Conservation (phyloP, 73 alveolate genomes). For the Paramecium bursaria region DNA sequence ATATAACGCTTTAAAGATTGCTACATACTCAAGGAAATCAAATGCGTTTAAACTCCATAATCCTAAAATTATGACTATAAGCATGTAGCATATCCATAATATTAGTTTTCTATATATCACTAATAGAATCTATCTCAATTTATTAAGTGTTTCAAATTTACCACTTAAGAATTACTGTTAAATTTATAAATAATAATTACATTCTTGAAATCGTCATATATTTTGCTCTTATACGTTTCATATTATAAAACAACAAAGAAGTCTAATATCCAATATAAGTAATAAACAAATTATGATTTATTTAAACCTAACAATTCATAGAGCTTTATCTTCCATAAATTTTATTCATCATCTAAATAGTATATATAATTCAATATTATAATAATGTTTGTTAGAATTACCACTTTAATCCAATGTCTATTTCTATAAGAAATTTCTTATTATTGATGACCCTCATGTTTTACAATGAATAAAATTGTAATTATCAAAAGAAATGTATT, state of each 20-base stretch:
- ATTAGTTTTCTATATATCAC: conserved; percentile 2
- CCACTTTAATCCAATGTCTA: conserved; percentile 59
- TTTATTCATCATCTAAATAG: neutral
- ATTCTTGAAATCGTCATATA: neutral
- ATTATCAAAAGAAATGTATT: conserved; percentile 28
- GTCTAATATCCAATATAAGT: conserved; percentile 53
- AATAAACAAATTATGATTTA: conserved; percentile 23
- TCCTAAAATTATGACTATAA: neutral
- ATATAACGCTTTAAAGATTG: neutral
- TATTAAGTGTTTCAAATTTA: neutral
- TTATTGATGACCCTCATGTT: conserved; percentile 9
- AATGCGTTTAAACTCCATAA: neutral
- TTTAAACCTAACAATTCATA: conserved; percentile 46
- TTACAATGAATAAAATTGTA: conserved; percentile 28
- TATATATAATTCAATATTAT: conserved; percentile 21
- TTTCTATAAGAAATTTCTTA: conserved; percentile 21
- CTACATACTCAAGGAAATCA: neutral
- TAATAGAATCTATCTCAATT: neutral
- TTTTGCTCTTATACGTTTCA: conserved; percentile 49
- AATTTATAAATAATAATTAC: too few species aligned
- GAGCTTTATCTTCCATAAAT: neutral
- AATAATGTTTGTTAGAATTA: neutral
- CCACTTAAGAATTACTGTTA: neutral
- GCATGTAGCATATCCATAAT: conserved; percentile 30
- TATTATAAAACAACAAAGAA: conserved; percentile 23